phyloP scores from a whole-genome alignment of 805 yeast genomes.

The Saitoella complicata region DNA sequence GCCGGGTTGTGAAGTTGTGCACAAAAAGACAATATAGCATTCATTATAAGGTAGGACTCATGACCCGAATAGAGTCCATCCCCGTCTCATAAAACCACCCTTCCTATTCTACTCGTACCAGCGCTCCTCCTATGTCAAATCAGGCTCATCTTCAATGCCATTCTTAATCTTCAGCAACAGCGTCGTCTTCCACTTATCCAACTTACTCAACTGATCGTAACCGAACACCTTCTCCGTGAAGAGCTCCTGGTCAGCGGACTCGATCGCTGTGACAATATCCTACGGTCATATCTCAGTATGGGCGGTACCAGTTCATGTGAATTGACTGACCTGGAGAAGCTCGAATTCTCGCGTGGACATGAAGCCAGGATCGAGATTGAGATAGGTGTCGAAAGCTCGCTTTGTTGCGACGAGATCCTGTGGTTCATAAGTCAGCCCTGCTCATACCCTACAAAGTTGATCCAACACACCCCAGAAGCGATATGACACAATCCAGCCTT shows the following conservation, averaged over 20 bases:
- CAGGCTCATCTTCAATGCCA: slow-evolving; percentile 58
- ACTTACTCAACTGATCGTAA: slow-evolving; percentile 71
- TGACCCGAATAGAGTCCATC: no score
- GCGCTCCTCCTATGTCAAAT: slow-evolving; percentile 19
- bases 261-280: slow-evolving; percentile 56
- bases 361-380: slow-evolving; percentile 61
- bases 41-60: no score
- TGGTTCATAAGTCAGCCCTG: slow-evolving; percentile 12
- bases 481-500: slow-evolving; percentile 70
- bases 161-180: slow-evolving; percentile 69
- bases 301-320: neutral
- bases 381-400: slow-evolving; percentile 46
- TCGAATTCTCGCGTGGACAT: slow-evolving; percentile 52
- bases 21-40: no score
- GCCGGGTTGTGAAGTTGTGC: no score
- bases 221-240: slow-evolving; percentile 62
- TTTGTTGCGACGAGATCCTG: slow-evolving; percentile 70
- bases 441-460: neutral
- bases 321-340: slow-evolving; percentile 28
- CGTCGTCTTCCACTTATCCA: slow-evolving; percentile 83
- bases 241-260: slow-evolving; percentile 62
- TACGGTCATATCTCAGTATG: slow-evolving; percentile 1
- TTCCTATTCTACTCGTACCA: no score
- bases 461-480: slow-evolving; percentile 36
- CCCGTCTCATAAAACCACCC: no score